Evolutionary conservation across 106 monocot genomes (phyloP), one percentile per base, ranked within the genome.

Genomic region (Posidonia australis): DNA sequence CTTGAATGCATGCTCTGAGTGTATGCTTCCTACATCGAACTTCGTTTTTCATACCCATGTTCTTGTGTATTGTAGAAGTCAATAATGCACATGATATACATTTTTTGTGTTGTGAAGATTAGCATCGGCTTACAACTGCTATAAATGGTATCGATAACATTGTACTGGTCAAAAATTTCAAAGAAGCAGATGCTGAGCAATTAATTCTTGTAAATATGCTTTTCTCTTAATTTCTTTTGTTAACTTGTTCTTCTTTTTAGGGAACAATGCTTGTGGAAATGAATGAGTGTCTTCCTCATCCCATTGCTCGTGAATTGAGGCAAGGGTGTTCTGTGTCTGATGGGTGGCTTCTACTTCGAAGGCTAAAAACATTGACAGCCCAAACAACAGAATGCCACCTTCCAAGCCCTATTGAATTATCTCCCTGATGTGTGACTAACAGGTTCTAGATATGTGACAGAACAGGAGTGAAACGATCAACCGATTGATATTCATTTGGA

Each of bases 261-360:
- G 55, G 55, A 56, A 56, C 26, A 0, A 56, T 56, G 24, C 10
- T 56, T 56, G 55, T 56, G 4, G 55, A 86, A 68, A 66, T 91
- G 36, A 91, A 78, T 74, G 66, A 44, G 21, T 63, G 74, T 13
- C 76, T 74, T 30, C 21, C 66, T 49, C 24, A 68, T 63, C 91
- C 91, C 61, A 59, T 84, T 60, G 84, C 66, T 44, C 70, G 70
- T 63, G 84, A 84, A 58, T 73, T 86, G 81, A 84, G 66, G 43
- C 78, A 81, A 62, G 81, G 81, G 46, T 79, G 71, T 77, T 79
- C 81, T 49, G 54, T 72, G 62, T 74, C 74, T 62, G 84, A 81
- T 77, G 81, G 74, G 27, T 77, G 72, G 83, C 61, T 77, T 60
- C 86, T 91, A 14, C 78, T 86, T 25, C 64, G 64, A 70, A 81